A percentile compares a stretch with the other conserved stretches of the same genome.
Conservation (phyloP, 2,329 filamentous ascomycete genomes). For the Periglandula ipomoeae region DNA sequence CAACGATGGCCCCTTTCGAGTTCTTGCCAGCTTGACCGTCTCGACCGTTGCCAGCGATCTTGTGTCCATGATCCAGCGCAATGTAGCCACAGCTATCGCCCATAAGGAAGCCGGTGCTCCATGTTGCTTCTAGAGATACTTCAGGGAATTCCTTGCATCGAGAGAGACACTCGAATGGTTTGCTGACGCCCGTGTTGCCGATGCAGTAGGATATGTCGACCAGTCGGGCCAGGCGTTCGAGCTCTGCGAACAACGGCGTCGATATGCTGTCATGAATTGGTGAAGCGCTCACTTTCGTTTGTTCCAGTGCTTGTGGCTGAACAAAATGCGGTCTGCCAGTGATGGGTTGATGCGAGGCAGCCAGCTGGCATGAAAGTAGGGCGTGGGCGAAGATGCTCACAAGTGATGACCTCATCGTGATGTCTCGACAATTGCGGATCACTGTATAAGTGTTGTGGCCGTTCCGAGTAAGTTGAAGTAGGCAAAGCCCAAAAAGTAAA, state of each 20-base stretch:
- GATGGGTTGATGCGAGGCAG: background rate
- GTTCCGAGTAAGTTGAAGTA: too few species aligned
- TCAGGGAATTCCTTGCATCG: conserved; percentile 76
- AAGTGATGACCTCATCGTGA: background rate
- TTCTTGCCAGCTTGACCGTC: conserved; percentile 9
- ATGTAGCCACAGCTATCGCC: conserved; percentile 92
- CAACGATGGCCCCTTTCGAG: conserved; percentile 47
- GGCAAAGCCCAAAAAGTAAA: too few species aligned
- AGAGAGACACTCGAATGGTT: conserved; percentile 77
- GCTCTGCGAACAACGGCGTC: conserved; percentile 59
- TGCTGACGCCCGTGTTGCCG: conserved; percentile 68
- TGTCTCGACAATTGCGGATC: background rate
- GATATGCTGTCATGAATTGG: conserved; percentile 36
- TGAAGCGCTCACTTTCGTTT: background rate
- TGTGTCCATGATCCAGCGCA: conserved; percentile 60
- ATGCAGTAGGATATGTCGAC: conserved; percentile 96
- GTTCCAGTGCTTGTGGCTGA: background rate
- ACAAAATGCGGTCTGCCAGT: too few species aligned
- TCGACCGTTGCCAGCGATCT: conserved; percentile 8
- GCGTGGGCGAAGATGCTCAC: background rate
- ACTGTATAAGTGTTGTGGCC: too few species aligned
- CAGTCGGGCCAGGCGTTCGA: conserved; percentile 82
- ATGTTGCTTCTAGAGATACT: conserved; percentile 73
- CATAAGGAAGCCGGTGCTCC: conserved; percentile 81
- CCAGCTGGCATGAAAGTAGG: background rate